A percentile compares a stretch with the other conserved stretches of the same genome.
phyloP scores from a whole-genome alignment of 306 rosid species.

The Cucurbita argyrosperma region DNA sequence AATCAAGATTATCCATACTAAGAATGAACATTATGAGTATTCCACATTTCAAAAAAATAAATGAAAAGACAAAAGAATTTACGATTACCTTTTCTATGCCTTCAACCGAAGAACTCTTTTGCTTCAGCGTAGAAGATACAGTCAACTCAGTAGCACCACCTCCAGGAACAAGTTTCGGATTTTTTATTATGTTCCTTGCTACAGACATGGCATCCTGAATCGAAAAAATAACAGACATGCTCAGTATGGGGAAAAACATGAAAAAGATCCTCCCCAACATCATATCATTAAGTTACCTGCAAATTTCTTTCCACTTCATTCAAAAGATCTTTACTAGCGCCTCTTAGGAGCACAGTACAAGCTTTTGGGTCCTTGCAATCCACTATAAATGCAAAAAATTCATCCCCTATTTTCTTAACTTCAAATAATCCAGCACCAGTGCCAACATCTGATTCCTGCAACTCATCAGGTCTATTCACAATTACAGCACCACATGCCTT shows the following conservation, averaged over 20 bases:
- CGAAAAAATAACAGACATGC: neutral
- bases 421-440: slow-evolving; percentile 92
- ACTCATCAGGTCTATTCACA: slow-evolving; percentile 85
- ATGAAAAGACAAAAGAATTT: neutral
- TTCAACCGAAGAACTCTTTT: slow-evolving; percentile 87
- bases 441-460: slow-evolving; percentile 89
- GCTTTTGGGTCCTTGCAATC: slow-evolving; percentile 92
- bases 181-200: slow-evolving; percentile 76
- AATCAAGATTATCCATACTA: neutral
- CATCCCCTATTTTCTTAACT: slow-evolving; percentile 90
- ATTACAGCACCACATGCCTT: slow-evolving; percentile 92
- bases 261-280: neutral
- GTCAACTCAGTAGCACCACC: slow-evolving; percentile 97
- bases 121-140: slow-evolving; percentile 85
- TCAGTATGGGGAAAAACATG: slow-evolving; percentile 13
- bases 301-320: slow-evolving; percentile 88
- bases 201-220: slow-evolving; percentile 89
- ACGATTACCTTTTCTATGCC: slow-evolving; percentile 80
- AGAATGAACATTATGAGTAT: neutral
- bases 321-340: slow-evolving; percentile 84
- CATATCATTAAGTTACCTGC: slow-evolving; percentile 34
- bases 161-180: slow-evolving; percentile 88
- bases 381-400: slow-evolving; percentile 62
- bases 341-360: slow-evolving; percentile 70
- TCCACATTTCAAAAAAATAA: neutral